Evolutionary conservation across 306 rosid genomes (phyloP), one percentile per base, ranked within the genome.

Genomic region (Vigna trinervia): DNA sequence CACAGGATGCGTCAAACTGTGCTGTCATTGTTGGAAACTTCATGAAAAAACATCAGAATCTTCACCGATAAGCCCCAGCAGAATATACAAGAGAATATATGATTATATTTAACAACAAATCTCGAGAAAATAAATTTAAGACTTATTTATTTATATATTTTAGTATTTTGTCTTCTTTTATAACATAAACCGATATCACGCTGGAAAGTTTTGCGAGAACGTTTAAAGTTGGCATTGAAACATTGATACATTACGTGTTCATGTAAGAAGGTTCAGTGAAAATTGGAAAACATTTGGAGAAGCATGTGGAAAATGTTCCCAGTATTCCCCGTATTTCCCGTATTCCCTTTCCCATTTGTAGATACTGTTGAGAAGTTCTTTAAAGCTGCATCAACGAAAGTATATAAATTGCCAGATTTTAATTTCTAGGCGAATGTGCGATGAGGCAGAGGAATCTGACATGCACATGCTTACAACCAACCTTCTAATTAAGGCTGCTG

Each of bases 401-500:
- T 41, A 52, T 22, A 30, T 69, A 45, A 3, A 53, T 20, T 56
- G n/a, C 3, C 6, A 3, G 15, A 52, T 71, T 15, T 36, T 53
- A 72, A 22, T 72, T 38, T 39, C 13, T 26, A 41, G 57, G 26
- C 54, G 43, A 53, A 38, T 36, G 76, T 53, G 64, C 36, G 2
- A 51, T 11, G 51, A 52, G 45, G 13, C 54, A 36, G 52, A 54
- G 68, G 58, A 73, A 73, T 73, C 68, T 73, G 77, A 57, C 77
- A 57, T 57, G 67, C 77, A 73, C 68, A 57, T 73, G 28, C 77
- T 23, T 41, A 12, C 28, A 26, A 26, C 28, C 77, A 56, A 22
- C 15, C 30, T 73, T 39, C 28, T 43, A 71, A 71, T 72, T 72
- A 72, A 72, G 77, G 77, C 77, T 53, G 64, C 51, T 53, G 17